Base-by-base conservation (phyloP, 306 rosid genomes). In the Ziziphus jujuba region DNA sequence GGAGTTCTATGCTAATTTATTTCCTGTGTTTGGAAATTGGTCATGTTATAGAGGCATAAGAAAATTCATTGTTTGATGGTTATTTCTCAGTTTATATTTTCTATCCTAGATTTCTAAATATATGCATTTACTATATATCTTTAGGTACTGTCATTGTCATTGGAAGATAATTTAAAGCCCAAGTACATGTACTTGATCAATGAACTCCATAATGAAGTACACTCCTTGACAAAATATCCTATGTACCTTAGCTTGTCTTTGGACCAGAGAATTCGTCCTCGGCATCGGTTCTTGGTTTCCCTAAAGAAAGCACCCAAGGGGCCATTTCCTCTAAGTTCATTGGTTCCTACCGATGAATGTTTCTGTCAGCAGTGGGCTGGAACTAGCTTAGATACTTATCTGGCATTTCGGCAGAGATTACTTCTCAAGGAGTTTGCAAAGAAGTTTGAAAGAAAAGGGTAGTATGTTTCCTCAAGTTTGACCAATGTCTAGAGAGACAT, bases 231-330 rank as follows among this genome's bases (percentile, higher is more conserved):
- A 74, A 95, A 90, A 75, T 95, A 95, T 77, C 99, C 99, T 0
- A 87, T 77, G 89, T 95, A 95, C 76, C 84, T 95, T 60, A 95
- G 97, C 85, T 81, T 95, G 80, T 90, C 99, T 48, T 81, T 95
- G 71, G 96, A 95, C 66, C 96, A 95, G 82, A 87, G 99, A 85
- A 95, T 95, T 54, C 99, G 99, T 31, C 99, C 99, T 64, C 99
- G 99, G 58, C 97, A 95, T 71, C 82, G 80, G 77, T 95, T 90
- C 84, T 77, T 95, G 76, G 96, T 95, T 79, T 79, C 84, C 19
- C 84, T 95, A 35, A 90, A 95, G 96, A 95, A 90, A 85, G 97
- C 89, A 59, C 99, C 97, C 10, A 87, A 90, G 73, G 99, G 99
- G 4, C 99, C 99, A 4, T 95, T 95, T 80, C 99, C 99, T 40